phyloP scores from a whole-genome alignment of 371 early-diverging fungal genomes.

The Quaeritorhiza haematococci region DNA sequence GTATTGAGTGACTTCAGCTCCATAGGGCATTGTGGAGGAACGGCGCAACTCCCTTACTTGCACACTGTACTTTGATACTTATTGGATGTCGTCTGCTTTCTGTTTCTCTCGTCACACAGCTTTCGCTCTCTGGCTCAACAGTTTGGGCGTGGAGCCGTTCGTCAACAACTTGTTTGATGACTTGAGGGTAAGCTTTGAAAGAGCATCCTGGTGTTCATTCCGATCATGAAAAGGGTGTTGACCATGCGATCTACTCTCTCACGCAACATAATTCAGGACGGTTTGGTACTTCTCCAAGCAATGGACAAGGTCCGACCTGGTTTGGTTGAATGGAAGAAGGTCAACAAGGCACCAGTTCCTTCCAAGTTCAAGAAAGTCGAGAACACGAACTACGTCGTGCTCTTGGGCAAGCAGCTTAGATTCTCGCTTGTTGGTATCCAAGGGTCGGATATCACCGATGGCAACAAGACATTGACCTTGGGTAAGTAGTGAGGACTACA shows the following conservation, averaged over 20 bases:
- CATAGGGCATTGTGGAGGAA: too few species aligned
- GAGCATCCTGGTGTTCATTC: too few species aligned
- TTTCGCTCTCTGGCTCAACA: constrained; percentile 93
- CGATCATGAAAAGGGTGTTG: background rate
- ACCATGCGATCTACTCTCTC: background rate
- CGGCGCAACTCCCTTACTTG: too few species aligned
- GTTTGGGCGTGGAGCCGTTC: constrained; percentile 89
- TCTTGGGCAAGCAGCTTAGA: constrained; percentile 74
- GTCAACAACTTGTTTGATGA: constrained; percentile 88
- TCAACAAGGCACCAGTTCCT: constrained; percentile 61
- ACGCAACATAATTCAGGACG: constrained; percentile 46
- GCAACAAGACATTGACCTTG: constrained; percentile 78
- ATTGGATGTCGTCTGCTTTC: background rate
- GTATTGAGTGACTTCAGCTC: background rate
- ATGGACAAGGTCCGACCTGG: constrained; percentile 89
- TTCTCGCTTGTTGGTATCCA: constrained; percentile 93
- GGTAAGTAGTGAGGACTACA: constrained; percentile 20
- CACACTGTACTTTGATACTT: too few species aligned
- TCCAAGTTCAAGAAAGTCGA: constrained; percentile 93
- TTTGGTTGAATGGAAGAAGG: constrained; percentile 83
- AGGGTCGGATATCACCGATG: constrained; percentile 91
- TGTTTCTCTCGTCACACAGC: constrained; percentile 34
- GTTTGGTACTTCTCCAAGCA: constrained; percentile 79
- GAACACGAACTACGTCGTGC: constrained; percentile 89
- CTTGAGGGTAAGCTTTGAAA: constrained; percentile 28